Evolutionary conservation across 306 rosid species (phyloP), one percentile per base, ranked within the genome.

Genomic region (Gastrolobium bilobum): DNA sequence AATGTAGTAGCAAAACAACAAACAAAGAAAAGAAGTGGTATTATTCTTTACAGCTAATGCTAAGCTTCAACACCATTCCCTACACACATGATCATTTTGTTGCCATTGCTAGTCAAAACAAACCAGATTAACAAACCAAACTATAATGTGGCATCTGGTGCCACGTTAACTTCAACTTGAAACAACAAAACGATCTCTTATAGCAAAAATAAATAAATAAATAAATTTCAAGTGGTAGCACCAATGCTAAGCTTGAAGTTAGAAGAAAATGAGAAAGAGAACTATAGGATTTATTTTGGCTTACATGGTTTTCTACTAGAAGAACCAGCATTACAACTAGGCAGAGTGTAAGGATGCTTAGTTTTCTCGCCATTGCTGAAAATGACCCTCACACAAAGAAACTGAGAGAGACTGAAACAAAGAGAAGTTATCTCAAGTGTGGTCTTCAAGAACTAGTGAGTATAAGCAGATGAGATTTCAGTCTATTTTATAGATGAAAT

Each of bases 281-380:
- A 38, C 0, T 14, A 2, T 2, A 52, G 26, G 74, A 35, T n/a
- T 51, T 50, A n/a, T 46, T 69, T 68, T 47, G 73, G 57, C 91
- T 87, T 91, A 89, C 97, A 78, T 90, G 80, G 76, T 77, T 89
- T 46, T 90, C 75, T 20, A 20, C 68, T 4, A 54, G 46, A 72
- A 88, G 78, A 30, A 86, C 85, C 34, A 85, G 65, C 76, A 85
- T 57, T 77, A 73, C 31, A 44, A 66, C 71, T 3, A 87, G 63
- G 61, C 11, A 80, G 68, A 88, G 44, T 65, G 78, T 29, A 51
- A 75, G 1, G 29, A 80, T 3, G 81, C 74, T 63, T 8, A 79
- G 66, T 70, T 67, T 79, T 58, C 13, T 76, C 13, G 72, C 92
- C 94, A 91, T 91, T 88, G 82, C 76, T 71, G 35, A 81, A 69